Conservation (phyloP, 2,329 filamentous ascomycete species). For the Cladosporium oxysporum region DNA sequence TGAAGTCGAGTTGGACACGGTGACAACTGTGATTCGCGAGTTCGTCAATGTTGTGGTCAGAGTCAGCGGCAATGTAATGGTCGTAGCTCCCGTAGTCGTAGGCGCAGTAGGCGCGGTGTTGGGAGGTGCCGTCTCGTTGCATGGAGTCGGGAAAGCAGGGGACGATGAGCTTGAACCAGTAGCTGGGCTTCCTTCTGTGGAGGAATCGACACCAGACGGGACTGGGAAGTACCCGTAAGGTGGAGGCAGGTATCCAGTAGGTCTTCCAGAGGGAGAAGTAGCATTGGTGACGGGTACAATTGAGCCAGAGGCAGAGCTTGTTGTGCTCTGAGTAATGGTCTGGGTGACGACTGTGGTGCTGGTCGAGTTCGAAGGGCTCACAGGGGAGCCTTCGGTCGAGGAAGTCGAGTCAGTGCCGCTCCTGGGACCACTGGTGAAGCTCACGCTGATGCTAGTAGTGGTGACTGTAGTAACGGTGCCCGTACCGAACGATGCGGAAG, state of each 20-base stretch:
- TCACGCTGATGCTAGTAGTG: background rate
- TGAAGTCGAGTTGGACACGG: constrained; percentile 6
- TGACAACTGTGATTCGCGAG: background rate
- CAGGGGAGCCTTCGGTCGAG: constrained; percentile 22
- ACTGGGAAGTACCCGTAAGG: constrained; percentile 15
- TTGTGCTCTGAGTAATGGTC: constrained; percentile 14
- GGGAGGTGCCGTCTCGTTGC: background rate
- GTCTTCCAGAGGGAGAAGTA: constrained; percentile 2
- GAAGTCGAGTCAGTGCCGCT: constrained; percentile 16
- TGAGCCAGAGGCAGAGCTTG: constrained; percentile 1
- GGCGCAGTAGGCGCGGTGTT: constrained; percentile 14
- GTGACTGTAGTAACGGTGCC: background rate
- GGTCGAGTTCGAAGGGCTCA: constrained; percentile 11
- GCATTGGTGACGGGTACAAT: background rate
- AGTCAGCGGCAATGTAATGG: constrained; percentile 12
- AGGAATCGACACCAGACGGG: constrained; percentile 4
- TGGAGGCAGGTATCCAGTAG: background rate
- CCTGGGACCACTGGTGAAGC: constrained; percentile 18
- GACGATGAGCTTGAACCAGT: constrained; percentile 8
- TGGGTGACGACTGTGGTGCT: constrained; percentile 7
- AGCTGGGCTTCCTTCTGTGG: constrained; percentile 4
- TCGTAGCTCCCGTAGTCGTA: background rate
- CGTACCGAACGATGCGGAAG: background rate
- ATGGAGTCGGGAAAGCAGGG: constrained; percentile 11
- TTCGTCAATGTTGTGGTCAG: constrained; percentile 12